Evolutionary conservation across 169 alveolate genomes (phyloP).

Genomic region (Eimeria mitis): DNA sequence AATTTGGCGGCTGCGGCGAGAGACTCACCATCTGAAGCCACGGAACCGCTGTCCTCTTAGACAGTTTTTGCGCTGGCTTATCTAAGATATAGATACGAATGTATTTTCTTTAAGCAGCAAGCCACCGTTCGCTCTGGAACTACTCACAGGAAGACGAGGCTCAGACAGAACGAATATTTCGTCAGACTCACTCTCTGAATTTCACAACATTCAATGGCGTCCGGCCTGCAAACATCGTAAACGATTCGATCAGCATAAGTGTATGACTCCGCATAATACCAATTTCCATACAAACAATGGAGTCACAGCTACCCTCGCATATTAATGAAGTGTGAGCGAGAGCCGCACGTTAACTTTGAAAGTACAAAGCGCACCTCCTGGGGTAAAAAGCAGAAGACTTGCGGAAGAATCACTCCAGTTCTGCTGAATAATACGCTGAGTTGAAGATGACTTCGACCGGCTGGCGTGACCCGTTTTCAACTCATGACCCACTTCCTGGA

Average conservation of each 20-base stretch:
- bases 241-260: background rate
- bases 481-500: background rate
- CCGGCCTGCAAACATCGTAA: background rate
- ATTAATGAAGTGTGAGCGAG: background rate
- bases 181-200: background rate
- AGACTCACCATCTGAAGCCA: background rate
- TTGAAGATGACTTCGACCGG: background rate
- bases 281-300: background rate
- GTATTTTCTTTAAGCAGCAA: background rate
- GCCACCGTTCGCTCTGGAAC: background rate
- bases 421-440: background rate
- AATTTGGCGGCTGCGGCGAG: background rate
- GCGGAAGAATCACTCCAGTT: background rate
- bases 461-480: background rate
- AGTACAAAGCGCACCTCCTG: constrained; percentile 1
- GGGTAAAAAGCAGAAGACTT: background rate
- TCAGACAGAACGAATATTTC: background rate
- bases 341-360: background rate
- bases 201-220: background rate
- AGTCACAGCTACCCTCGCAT: background rate
- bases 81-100: background rate
- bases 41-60: background rate
- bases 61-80: background rate
- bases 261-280: background rate
- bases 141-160: background rate